Percentiles rank a stretch among this genome's conserved stretches.
Conservation (phyloP, 371 early-diverging fungal genomes). For the Syncephalastrum sp. region DNA sequence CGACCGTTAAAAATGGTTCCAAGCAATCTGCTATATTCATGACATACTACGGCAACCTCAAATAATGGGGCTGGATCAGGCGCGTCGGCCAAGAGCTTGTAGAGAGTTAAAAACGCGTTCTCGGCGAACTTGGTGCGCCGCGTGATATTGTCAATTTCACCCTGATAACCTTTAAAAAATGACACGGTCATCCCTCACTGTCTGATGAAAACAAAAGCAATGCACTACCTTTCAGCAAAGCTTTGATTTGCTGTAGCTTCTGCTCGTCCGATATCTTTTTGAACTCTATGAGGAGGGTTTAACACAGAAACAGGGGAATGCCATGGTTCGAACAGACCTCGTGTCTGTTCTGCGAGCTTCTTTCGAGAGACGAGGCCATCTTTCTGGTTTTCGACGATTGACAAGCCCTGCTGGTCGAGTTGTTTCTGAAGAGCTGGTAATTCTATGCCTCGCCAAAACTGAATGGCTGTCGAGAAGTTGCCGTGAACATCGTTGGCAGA, state of each 20-base stretch:
- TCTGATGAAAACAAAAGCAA: not conserved
- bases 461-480: constrained; percentile 55
- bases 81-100: constrained; percentile 77
- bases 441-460: constrained; percentile 65
- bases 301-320: no score
- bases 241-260: constrained; percentile 72
- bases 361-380: constrained; percentile 75
- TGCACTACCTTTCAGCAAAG: constrained; percentile 63
- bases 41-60: constrained; percentile 44
- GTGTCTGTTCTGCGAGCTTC: constrained; percentile 85
- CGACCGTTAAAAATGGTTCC: not conserved
- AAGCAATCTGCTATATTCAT: not conserved
- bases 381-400: constrained; percentile 85
- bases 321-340: constrained; percentile 47
- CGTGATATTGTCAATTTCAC: constrained; percentile 88
- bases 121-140: constrained; percentile 85
- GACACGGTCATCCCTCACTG: not conserved
- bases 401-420: constrained; percentile 76
- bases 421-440: constrained; percentile 67
- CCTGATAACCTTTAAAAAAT: constrained; percentile 67
- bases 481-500: constrained; percentile 29
- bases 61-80: constrained; percentile 85
- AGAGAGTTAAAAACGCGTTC: constrained; percentile 76
- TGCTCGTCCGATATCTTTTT: constrained; percentile 76
- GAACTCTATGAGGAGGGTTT: constrained; percentile 55